These are phyloP conservation scores for Anastatica hierochuntica DNA, from an alignment of 345 rosid genomes.

Conservation along the genomic window DNA sequence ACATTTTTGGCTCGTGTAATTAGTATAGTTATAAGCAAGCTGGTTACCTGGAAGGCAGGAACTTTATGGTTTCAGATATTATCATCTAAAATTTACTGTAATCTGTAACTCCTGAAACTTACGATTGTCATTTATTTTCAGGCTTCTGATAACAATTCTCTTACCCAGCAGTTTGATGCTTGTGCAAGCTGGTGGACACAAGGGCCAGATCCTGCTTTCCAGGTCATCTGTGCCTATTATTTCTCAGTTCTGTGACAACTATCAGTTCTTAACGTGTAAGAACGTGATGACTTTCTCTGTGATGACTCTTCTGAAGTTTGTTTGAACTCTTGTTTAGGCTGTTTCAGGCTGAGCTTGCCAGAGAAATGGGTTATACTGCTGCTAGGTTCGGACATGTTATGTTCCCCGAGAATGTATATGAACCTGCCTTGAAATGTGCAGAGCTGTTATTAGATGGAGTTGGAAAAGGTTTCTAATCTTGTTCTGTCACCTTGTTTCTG, in stretches of 20 bases:
- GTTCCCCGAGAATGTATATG: constrained; percentile 97
- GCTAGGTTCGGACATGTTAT: constrained; percentile 96
- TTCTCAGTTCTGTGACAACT: background rate
- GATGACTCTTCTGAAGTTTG: constrained; percentile 35
- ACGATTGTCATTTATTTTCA: constrained; percentile 11
- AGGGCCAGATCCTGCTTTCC: constrained; percentile 84
- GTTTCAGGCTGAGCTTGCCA: constrained; percentile 94
- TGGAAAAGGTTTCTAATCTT: constrained; percentile 55
- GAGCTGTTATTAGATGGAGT: constrained; percentile 86
- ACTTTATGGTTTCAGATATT: background rate
- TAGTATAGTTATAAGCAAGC: background rate
- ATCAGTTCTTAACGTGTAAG: background rate
- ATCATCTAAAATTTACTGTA: background rate
- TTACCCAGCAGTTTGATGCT: constrained; percentile 85
- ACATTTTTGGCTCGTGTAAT: background rate
- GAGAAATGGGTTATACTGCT: constrained; percentile 95
- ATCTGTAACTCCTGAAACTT: background rate
- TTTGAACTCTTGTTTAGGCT: constrained; percentile 61
- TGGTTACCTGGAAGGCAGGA: background rate
- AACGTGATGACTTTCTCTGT: background rate
- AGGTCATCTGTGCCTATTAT: constrained; percentile 45
- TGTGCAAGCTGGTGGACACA: constrained; percentile 99
- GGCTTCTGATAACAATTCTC: constrained; percentile 33
- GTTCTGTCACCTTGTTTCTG: constrained; percentile 1
- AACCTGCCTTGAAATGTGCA: constrained; percentile 87